These are phyloP conservation scores for Sphaerulina populicola DNA, from an alignment of 2,329 filamentous ascomycete species.

Conservation along the genomic window DNA sequence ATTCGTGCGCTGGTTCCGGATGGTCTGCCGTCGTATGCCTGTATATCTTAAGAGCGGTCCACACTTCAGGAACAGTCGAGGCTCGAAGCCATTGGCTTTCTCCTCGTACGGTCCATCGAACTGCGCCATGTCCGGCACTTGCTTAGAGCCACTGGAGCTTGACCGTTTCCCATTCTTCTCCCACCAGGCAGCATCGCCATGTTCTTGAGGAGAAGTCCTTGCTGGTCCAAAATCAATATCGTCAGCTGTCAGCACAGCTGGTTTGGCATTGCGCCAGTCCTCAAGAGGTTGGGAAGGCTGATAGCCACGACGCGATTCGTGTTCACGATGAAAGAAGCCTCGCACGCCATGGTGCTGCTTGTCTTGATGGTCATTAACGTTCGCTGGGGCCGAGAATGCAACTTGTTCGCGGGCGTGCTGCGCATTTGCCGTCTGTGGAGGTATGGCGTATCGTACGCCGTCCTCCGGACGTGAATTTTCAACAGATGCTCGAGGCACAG, in stretches of 20 bases:
- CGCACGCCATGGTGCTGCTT: constrained; percentile 31
- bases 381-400: constrained; percentile 33
- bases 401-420: constrained; percentile 36
- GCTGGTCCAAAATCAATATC: constrained; percentile 38
- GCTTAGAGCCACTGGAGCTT: constrained; percentile 26
- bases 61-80: constrained; percentile 75
- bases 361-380: constrained; percentile 8
- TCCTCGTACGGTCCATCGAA: constrained; percentile 60
- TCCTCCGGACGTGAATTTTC: constrained; percentile 12
- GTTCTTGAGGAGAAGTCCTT: constrained; percentile 6
- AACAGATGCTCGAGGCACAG: constrained; percentile 27
- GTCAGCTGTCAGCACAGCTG: constrained; percentile 35
- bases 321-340: constrained; percentile 38
- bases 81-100: constrained; percentile 63
- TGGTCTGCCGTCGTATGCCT: constrained; percentile 61
- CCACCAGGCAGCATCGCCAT: constrained; percentile 58
- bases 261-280: constrained; percentile 40
- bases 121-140: constrained; percentile 38
- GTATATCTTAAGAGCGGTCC: constrained; percentile 85
- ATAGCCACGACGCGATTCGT: constrained; percentile 44
- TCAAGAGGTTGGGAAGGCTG: constrained; percentile 54
- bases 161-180: constrained; percentile 41
- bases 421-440: constrained; percentile 33
- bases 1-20: constrained; percentile 28
- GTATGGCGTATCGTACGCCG: constrained; percentile 29